phyloP scores from a whole-genome alignment of 257 asterid species.

The Przewalskia tangutica region DNA sequence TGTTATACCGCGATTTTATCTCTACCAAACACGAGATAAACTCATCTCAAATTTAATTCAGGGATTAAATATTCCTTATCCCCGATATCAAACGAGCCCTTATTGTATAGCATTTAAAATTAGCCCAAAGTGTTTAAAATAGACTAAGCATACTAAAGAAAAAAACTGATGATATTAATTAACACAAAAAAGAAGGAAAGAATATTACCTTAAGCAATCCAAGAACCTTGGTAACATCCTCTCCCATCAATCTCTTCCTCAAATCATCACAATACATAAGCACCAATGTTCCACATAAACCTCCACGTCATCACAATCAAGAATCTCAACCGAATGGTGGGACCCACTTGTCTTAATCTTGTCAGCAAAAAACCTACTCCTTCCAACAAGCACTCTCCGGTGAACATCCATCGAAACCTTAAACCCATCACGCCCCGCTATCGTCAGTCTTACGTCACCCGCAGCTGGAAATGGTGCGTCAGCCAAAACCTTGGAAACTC shows the following conservation, averaged over 20 bases:
- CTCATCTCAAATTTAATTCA: too few relatives aligned
- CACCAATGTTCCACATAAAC: conserved; percentile 67
- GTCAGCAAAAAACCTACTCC: conserved; percentile 74
- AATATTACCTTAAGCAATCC: conserved; percentile 60
- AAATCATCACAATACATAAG: conserved; percentile 71
- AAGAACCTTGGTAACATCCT: conserved; percentile 61
- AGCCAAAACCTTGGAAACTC: conserved; percentile 36
- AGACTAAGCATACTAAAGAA: too few relatives aligned
- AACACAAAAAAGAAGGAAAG: background rate
- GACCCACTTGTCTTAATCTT: conserved; percentile 57
- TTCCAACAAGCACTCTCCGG: conserved; percentile 45
- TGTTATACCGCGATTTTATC: too few relatives aligned
- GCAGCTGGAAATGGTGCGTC: conserved; percentile 26
- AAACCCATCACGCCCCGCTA: conserved; percentile 38
- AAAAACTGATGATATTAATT: too few relatives aligned
- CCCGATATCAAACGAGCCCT: too few relatives aligned
- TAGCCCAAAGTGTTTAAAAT: background rate
- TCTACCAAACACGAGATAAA: too few relatives aligned
- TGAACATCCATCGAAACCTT: conserved; percentile 69
- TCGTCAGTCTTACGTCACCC: conserved; percentile 77
- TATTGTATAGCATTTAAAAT: background rate
- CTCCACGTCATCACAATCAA: conserved; percentile 83
- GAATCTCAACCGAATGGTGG: conserved; percentile 80
- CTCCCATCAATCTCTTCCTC: conserved; percentile 48
- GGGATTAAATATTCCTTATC: too few relatives aligned